Evolutionary conservation across 805 yeast genomes (phyloP).

Genomic region (Ogataea sp.): DNA sequence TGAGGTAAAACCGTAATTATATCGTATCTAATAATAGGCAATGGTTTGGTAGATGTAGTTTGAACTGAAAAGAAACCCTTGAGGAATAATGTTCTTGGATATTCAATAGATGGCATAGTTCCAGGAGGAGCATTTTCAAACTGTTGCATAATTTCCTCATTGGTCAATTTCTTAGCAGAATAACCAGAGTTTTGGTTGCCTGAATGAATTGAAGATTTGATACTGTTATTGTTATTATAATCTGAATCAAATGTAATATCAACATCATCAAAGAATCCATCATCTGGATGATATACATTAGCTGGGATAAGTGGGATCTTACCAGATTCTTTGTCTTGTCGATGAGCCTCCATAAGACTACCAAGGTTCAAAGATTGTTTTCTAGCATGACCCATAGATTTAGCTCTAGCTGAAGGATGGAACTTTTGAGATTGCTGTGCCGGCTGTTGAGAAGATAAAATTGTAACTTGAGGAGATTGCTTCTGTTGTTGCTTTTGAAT

Average conservation of each 20-base stretch:
- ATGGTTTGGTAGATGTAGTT: slow-evolving; percentile 87
- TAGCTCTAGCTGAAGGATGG: slow-evolving; percentile 86
- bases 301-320: slow-evolving; percentile 40
- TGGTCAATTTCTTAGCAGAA: slow-evolving; percentile 28
- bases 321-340: neutral
- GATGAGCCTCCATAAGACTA: slow-evolving; percentile 5
- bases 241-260: slow-evolving; percentile 23
- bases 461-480: too few relatives aligned
- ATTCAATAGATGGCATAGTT: slow-evolving; percentile 89
- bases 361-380: slow-evolving; percentile 42
- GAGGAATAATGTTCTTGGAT: slow-evolving; percentile 81
- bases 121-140: slow-evolving; percentile 56
- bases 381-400: slow-evolving; percentile 75
- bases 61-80: slow-evolving; percentile 94
- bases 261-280: slow-evolving; percentile 53
- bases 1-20: slow-evolving; percentile 69
- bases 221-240: neutral
- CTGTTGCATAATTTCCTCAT: slow-evolving; percentile 35
- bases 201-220: neutral
- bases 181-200: neutral
- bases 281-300: slow-evolving; percentile 32
- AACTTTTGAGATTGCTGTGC: slow-evolving; percentile 24
- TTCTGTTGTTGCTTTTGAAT: slow-evolving; percentile 18
- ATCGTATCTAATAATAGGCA: slow-evolving; percentile 81
- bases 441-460: too few relatives aligned